These are phyloP conservation scores for Colletotrichum liriopes DNA, from an alignment of 2,329 filamentous ascomycete genomes.

Conservation along the genomic window DNA sequence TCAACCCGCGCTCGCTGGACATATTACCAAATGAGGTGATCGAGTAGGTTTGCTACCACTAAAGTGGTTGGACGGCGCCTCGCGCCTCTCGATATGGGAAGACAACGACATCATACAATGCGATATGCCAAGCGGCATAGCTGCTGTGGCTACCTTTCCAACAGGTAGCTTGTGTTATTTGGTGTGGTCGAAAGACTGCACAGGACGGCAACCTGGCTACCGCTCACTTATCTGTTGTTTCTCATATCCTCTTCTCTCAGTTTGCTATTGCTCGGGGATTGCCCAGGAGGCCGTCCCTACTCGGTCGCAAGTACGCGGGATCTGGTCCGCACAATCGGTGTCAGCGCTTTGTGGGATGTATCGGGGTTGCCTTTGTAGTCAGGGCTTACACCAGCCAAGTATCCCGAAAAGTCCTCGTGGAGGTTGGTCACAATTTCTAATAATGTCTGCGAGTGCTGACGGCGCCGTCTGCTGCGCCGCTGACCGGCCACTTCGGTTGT, in stretches of 20 bases:
- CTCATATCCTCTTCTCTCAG: background rate
- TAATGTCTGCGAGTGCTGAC: constrained; percentile 5
- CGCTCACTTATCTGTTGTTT: too few relatives aligned
- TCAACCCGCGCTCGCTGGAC: too few relatives aligned
- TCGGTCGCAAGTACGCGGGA: background rate
- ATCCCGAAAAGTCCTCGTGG: background rate
- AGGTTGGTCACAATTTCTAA: background rate
- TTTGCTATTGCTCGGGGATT: background rate
- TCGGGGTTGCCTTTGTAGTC: background rate
- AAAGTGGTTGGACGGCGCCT: background rate
- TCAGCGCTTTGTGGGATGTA: background rate
- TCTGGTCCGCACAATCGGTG: background rate
- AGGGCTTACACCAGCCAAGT: background rate
- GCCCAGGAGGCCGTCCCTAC: background rate
- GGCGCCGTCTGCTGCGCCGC: constrained; percentile 15
- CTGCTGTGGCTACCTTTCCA: background rate
- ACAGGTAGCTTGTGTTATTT: background rate
- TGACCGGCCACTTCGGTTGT: constrained; percentile 11
- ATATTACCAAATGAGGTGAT: background rate
- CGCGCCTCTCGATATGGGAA: background rate
- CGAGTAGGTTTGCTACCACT: background rate
- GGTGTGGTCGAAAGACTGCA: background rate
- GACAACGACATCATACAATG: constrained; percentile 13
- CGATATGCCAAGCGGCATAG: constrained; percentile 24
- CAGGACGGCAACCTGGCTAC: too few relatives aligned